A percentile compares a stretch with the other conserved stretches of the same genome.
phyloP scores from a whole-genome alignment of 164 flowering plant genomes.

The Aristolochia contorta region DNA sequence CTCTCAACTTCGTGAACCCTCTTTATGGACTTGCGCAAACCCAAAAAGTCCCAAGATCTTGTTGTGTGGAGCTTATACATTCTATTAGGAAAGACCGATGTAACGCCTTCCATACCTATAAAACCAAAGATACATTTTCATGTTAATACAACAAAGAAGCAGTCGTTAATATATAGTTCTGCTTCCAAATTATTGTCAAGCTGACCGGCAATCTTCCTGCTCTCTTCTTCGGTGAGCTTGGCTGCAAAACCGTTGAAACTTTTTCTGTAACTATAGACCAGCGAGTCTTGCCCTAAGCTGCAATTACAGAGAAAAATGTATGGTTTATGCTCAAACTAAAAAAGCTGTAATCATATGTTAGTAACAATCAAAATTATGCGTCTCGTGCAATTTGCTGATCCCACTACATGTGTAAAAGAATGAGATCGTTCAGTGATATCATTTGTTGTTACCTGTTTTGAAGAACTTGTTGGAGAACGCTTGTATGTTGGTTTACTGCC shows the following conservation, averaged over 20 bases:
- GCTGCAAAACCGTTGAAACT: conserved; percentile 50
- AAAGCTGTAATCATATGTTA: background rate
- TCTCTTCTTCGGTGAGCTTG: conserved; percentile 26
- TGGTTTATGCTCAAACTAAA: background rate
- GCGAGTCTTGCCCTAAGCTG: conserved; percentile 14
- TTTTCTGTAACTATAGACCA: conserved; percentile 31
- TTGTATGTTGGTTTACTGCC: conserved; percentile 15
- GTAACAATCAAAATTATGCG: no score
- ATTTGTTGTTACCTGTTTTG: conserved; percentile 3
- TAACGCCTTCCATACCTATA: conserved; percentile 35
- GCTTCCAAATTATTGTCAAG: no score
- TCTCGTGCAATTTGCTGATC: no score
- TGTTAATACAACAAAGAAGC: no score
- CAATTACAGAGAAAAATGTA: background rate
- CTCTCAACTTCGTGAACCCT: conserved; percentile 24
- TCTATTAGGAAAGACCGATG: conserved; percentile 30
- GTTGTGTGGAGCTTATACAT: conserved; percentile 36
- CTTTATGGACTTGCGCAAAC: conserved; percentile 18
- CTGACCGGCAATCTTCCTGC: background rate
- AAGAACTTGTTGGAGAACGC: conserved; percentile 13
- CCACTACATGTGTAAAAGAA: background rate
- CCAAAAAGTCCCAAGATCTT: conserved; percentile 55
- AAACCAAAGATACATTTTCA: no score
- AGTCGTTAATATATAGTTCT: no score
- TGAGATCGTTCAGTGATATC: background rate